Percentiles rank a stretch among this genome's conserved stretches.
Conservation (phyloP, 179 eudicot genomes). For the Spinacia oleracea region DNA sequence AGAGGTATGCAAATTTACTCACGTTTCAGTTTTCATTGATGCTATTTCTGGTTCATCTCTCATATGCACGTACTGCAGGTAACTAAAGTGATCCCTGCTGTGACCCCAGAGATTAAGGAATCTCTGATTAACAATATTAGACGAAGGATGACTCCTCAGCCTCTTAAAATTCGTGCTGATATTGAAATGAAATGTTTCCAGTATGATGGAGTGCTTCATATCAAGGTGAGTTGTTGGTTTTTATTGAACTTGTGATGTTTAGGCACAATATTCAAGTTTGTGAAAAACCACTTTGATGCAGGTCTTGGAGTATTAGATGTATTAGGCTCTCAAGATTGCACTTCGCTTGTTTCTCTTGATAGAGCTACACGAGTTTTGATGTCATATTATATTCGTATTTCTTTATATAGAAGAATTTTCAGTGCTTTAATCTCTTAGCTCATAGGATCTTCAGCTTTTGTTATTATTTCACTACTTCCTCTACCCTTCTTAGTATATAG, state of each 20-base stretch:
- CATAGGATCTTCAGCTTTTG: background rate
- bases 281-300: background rate
- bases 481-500: too few species aligned
- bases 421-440: background rate
- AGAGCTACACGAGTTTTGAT: background rate
- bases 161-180: slow-evolving; percentile 80
- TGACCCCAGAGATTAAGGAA: slow-evolving; percentile 75
- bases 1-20: slow-evolving; percentile 51
- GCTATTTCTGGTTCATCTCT: slow-evolving; percentile 8
- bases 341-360: background rate
- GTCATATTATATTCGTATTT: background rate
- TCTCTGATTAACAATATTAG: slow-evolving; percentile 58
- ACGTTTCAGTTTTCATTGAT: background rate
- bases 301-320: background rate
- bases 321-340: background rate
- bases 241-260: background rate
- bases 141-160: slow-evolving; percentile 88
- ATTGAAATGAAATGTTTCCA: slow-evolving; percentile 82
- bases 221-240: slow-evolving; percentile 45
- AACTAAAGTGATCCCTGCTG: slow-evolving; percentile 67
- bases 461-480: background rate
- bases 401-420: background rate
- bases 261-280: background rate
- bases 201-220: slow-evolving; percentile 86
- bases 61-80: slow-evolving; percentile 37